Evolutionary conservation across 331 rosid genomes (phyloP).

Genomic region (Rhamnella rubrinervis): DNA sequence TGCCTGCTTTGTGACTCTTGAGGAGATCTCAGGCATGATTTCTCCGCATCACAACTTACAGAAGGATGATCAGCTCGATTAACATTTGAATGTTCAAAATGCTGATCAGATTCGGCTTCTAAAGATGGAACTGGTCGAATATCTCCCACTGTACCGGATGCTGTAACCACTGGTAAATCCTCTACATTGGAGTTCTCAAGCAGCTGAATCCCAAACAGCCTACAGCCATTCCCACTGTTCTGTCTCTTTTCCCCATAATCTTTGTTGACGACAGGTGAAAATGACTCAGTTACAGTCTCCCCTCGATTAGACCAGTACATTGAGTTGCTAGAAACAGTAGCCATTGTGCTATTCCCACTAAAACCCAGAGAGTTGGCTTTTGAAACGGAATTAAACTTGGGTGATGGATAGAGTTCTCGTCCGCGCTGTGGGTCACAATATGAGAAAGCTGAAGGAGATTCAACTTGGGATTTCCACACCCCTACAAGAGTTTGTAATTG

Average conservation of each 20-base stretch:
- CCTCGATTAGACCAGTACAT: constrained; percentile 61
- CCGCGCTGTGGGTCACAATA: constrained; percentile 61
- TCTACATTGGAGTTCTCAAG: constrained; percentile 58
- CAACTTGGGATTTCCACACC: constrained; percentile 70
- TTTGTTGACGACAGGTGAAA: constrained; percentile 53
- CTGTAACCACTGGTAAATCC: constrained; percentile 45
- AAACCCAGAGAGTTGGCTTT: constrained; percentile 56
- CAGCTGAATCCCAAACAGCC: constrained; percentile 86
- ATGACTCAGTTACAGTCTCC: constrained; percentile 59
- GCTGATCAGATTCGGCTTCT: constrained; percentile 76
- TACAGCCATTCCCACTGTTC: constrained; percentile 66
- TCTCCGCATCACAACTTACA: constrained; percentile 83
- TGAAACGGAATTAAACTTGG: constrained; percentile 61
- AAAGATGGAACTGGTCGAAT: constrained; percentile 49
- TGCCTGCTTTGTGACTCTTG: constrained; percentile 89
- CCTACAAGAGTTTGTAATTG: constrained; percentile 40
- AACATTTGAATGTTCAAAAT: constrained; percentile 82
- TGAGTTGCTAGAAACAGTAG: constrained; percentile 59
- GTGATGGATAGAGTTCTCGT: constrained; percentile 57
- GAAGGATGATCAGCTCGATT: constrained; percentile 78
- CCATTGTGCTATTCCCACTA: constrained; percentile 59
- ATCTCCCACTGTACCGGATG: constrained; percentile 53
- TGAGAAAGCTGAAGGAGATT: constrained; percentile 59
- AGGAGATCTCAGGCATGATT: constrained; percentile 78
- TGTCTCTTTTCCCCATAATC: constrained; percentile 73